These are phyloP conservation scores for Ambrosiella xylebori DNA, from an alignment of 2,329 filamentous ascomycete genomes.

Conservation along the genomic window DNA sequence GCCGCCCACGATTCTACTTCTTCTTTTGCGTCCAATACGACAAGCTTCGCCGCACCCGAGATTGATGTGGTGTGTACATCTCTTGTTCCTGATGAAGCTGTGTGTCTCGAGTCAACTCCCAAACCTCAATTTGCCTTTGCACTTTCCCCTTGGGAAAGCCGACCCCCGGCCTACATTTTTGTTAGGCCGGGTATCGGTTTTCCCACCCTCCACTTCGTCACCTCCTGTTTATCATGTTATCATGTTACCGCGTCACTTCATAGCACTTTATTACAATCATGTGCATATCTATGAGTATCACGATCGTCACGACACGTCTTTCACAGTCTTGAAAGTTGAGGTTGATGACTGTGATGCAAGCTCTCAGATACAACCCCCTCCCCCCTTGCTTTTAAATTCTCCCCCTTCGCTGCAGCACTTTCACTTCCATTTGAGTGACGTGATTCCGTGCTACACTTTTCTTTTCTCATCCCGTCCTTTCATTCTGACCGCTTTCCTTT, in stretches of 20 bases:
- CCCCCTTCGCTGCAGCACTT: not conserved
- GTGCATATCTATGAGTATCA: not conserved
- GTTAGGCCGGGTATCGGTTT: not conserved
- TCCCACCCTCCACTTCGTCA: not conserved
- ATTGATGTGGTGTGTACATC: slow-evolving; percentile 10
- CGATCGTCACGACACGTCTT: not conserved
- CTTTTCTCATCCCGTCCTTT: not conserved
- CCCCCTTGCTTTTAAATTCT: not conserved
- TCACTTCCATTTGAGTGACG: not conserved
- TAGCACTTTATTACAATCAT: not conserved
- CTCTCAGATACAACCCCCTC: not conserved
- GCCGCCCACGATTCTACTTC: slow-evolving; percentile 4
- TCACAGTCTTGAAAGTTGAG: not conserved
- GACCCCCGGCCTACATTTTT: not conserved
- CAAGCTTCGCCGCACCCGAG: slow-evolving; percentile 6
- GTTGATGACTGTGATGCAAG: not conserved
- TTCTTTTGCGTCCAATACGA: slow-evolving; percentile 7
- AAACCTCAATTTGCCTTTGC: not conserved
- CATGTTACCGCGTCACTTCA: not conserved
- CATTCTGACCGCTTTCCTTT: not conserved
- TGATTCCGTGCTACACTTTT: not conserved
- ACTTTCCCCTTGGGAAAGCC: not conserved
- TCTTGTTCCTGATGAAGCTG: slow-evolving; percentile 1
- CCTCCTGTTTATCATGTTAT: not conserved
- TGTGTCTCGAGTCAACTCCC: not conserved